These are phyloP conservation scores for Bothriochloa decipiens DNA, from an alignment of 176 grass and related monocot species.

Conservation along the genomic window DNA sequence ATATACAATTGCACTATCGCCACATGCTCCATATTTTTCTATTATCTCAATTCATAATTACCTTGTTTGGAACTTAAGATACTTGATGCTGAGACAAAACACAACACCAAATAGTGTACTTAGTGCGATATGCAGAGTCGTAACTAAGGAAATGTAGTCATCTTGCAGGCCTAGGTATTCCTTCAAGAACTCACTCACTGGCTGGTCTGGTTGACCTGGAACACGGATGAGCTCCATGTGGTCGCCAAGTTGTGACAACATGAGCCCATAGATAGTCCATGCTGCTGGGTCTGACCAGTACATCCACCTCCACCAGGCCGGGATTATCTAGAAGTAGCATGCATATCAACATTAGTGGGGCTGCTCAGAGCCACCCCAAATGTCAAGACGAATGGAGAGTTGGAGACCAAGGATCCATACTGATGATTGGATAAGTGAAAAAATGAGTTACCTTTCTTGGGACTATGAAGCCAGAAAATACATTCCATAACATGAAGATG, in stretches of 20 bases:
- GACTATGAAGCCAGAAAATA: conserved; percentile 68
- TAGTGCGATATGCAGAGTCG: conserved; percentile 43
- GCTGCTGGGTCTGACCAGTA: conserved; percentile 61
- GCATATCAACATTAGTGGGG: too few relatives aligned
- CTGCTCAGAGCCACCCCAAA: too few relatives aligned
- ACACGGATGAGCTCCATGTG: conserved; percentile 36
- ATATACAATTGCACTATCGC: background rate
- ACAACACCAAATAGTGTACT: conserved; percentile 50
- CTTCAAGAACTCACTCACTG: conserved; percentile 52
- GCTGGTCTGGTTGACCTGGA: conserved; percentile 36
- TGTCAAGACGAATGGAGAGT: too few relatives aligned
- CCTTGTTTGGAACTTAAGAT: conserved; percentile 61
- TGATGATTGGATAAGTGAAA: background rate
- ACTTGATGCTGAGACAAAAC: conserved; percentile 54
- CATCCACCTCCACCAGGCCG: conserved; percentile 65
- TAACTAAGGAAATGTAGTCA: conserved; percentile 47
- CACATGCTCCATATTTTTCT: background rate
- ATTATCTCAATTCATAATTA: background rate
- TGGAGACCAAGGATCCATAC: background rate
- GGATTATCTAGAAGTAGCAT: conserved; percentile 48
- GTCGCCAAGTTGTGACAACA: conserved; percentile 61
- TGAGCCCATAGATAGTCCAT: conserved; percentile 64
- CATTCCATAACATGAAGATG: conserved; percentile 72
- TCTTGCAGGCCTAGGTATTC: conserved; percentile 50
- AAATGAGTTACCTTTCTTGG: conserved; percentile 55